These are phyloP conservation scores for Auricularia auricula-judae DNA, from an alignment of 768 basidiomycete species.

Conservation along the genomic window DNA sequence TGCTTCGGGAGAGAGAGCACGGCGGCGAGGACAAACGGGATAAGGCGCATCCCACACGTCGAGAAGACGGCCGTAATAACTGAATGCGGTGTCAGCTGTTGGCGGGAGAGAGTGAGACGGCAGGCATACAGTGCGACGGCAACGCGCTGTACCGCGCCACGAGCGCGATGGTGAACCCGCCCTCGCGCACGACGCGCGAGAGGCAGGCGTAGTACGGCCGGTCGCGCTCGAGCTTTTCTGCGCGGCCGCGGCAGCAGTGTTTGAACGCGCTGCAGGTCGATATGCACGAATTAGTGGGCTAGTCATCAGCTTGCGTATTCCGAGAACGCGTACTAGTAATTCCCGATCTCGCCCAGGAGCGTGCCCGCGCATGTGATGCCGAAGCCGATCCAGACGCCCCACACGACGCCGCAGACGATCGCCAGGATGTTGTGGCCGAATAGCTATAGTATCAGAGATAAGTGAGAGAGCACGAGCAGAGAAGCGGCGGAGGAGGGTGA, in stretches of 20 bases:
- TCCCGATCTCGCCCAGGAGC: constrained; percentile 76
- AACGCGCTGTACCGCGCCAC: constrained; percentile 6
- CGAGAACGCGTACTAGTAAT: constrained; percentile 56
- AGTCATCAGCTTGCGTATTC: not conserved
- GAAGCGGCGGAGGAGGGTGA: too few relatives aligned
- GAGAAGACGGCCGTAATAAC: constrained; percentile 20
- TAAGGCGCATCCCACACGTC: constrained; percentile 22
- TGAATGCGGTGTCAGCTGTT: not conserved
- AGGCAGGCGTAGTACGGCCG: constrained; percentile 49
- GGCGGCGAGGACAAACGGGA: constrained; percentile 23
- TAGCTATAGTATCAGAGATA: constrained; percentile 29
- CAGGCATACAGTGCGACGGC: not conserved
- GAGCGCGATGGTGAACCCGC: constrained; percentile 53
- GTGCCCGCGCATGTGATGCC: constrained; percentile 58
- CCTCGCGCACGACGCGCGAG: constrained; percentile 59
- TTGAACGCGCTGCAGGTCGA: constrained; percentile 56
- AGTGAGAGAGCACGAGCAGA: too few relatives aligned
- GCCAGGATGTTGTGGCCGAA: constrained; percentile 92
- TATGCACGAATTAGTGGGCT: not conserved
- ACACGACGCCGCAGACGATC: constrained; percentile 79
- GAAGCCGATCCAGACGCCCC: constrained; percentile 82
- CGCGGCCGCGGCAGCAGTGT: constrained; percentile 62
- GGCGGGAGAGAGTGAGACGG: not conserved
- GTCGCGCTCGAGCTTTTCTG: constrained; percentile 56
- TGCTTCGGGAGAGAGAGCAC: constrained; percentile 26